phyloP scores from a whole-genome alignment of 169 alveolate species.

The Babesia ovata region DNA sequence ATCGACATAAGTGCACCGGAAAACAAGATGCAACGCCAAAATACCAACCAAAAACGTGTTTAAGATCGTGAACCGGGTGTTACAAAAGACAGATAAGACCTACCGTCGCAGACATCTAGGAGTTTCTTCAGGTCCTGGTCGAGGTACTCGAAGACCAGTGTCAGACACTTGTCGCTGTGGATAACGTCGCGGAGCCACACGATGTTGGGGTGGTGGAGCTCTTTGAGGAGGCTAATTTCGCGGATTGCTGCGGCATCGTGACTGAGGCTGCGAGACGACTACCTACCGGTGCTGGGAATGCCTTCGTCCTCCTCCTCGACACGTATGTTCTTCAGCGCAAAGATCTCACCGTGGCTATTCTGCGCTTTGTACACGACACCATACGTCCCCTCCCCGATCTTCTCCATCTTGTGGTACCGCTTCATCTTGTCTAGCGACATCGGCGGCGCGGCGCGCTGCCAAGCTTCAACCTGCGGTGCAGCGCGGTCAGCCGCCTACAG shows the following conservation, averaged over 20 bases:
- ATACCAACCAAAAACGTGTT: not conserved
- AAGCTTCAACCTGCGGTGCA: not conserved
- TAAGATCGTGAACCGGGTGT: not conserved
- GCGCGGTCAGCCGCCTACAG: slow-evolving; percentile 8
- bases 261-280: slow-evolving; percentile 57
- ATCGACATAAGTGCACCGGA: not conserved
- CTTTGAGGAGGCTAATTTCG: slow-evolving; percentile 96
- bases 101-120: slow-evolving; percentile 90
- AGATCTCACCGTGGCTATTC: slow-evolving; percentile 88
- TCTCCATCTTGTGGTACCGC: slow-evolving; percentile 93
- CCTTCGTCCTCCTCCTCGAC: slow-evolving; percentile 99
- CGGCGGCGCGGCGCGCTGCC: slow-evolving; percentile 36
- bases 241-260: slow-evolving; percentile 92
- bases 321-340: slow-evolving; percentile 96
- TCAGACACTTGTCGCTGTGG: slow-evolving; percentile 95
- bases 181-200: slow-evolving; percentile 97
- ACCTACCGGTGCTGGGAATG: slow-evolving; percentile 85
- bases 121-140: slow-evolving; percentile 97
- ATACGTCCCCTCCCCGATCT: slow-evolving; percentile 99
- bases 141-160: slow-evolving; percentile 97
- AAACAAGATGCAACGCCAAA: not conserved
- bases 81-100: not conserved
- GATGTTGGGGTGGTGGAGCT: slow-evolving; percentile 97
- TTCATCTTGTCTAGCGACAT: slow-evolving; percentile 75
- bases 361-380: slow-evolving; percentile 97